These are phyloP conservation scores for Vitis vinifera DNA, from an alignment of 164 flowering plant genomes.

Conservation along the genomic window ASM3070453v1 NC_081807.1:5999501-6000000, in stretches of 20 bases:
- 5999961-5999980: conserved; percentile 60
- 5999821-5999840: conserved; percentile 36
- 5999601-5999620: conserved; percentile 46
- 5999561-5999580: conserved; percentile 64
- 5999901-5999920: conserved; percentile 60
- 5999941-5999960: conserved; percentile 45
- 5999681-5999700: conserved; percentile 44
- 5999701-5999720: conserved; percentile 66
- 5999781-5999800: conserved; percentile 62
- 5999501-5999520: conserved; percentile 68
- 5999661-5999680: conserved; percentile 53
- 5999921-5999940: conserved; percentile 47
- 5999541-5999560: conserved; percentile 60
- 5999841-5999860: conserved; percentile 82
- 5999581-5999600: conserved; percentile 63
- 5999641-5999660: conserved; percentile 63
- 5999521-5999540: conserved; percentile 46
- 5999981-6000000: conserved; percentile 61
- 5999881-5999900: conserved; percentile 54
- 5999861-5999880: conserved; percentile 55
- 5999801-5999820: conserved; percentile 34
- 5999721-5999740: conserved; percentile 55
- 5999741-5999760: conserved; percentile 38
- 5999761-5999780: conserved; percentile 53
- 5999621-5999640: conserved; percentile 68